Evolutionary conservation across 2,329 filamentous ascomycete genomes (phyloP).

Genomic region (Knoxdaviesia proteae): DNA sequence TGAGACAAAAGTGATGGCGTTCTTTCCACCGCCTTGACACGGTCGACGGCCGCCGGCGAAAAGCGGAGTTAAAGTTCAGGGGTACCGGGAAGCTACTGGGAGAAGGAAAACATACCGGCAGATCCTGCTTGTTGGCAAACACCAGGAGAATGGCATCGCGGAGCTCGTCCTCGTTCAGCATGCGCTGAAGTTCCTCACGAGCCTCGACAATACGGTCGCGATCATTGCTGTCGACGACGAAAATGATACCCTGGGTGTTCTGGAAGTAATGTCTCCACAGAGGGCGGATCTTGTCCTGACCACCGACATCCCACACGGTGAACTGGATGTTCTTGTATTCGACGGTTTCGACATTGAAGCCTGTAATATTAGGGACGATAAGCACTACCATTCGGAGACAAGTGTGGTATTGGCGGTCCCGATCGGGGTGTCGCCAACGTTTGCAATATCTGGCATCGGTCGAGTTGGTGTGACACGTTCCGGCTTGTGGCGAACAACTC

Average conservation of each 20-base stretch:
- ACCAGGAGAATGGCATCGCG: slow-evolving; percentile 90
- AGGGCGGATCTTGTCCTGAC: slow-evolving; percentile 99
- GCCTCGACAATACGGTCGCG: slow-evolving; percentile 95
- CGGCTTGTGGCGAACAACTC: too few relatives aligned
- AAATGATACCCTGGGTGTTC: slow-evolving; percentile 98
- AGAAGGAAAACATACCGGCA: slow-evolving; percentile 47
- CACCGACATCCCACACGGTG: slow-evolving; percentile 99
- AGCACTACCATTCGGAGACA: too few relatives aligned
- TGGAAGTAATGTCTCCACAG: slow-evolving; percentile 99
- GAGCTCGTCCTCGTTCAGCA: slow-evolving; percentile 98
- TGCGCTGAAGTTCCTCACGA: slow-evolving; percentile 86
- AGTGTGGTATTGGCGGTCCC: too few relatives aligned
- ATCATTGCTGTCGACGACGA: slow-evolving; percentile 98
- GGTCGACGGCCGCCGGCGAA: too few relatives aligned
- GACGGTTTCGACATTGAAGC: slow-evolving; percentile 99
- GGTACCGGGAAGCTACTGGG: background rate
- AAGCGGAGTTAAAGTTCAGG: too few relatives aligned
- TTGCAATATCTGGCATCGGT: too few relatives aligned
- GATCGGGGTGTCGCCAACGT: too few relatives aligned
- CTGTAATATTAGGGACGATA: slow-evolving; percentile 17
- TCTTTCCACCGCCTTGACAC: too few relatives aligned
- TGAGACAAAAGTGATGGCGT: too few relatives aligned
- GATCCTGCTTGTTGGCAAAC: slow-evolving; percentile 99
- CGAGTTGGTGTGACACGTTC: too few relatives aligned
- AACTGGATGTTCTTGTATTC: slow-evolving; percentile 99